Conservation (phyloP, 2,329 filamentous ascomycete genomes). For the Phialophora tarda region DNA sequence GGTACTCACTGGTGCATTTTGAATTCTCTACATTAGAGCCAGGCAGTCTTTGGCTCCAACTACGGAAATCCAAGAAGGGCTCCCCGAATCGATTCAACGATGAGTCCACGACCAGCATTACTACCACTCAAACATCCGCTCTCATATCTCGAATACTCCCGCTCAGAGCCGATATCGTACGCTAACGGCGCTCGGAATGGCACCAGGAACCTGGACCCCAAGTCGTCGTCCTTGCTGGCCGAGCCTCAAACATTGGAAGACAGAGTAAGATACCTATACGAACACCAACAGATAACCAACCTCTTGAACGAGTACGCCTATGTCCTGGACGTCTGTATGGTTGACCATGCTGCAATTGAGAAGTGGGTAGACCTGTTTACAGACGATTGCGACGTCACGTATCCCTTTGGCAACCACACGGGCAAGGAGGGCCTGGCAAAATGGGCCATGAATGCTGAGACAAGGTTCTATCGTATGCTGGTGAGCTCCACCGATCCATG, state of each 20-base stretch:
- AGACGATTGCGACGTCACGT: slow-evolving; percentile 26
- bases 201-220: not conserved
- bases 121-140: slow-evolving; percentile 22
- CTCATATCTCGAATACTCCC: slow-evolving; percentile 9
- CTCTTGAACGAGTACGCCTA: slow-evolving; percentile 60
- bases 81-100: not conserved
- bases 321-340: slow-evolving; percentile 28
- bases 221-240: slow-evolving; percentile 3
- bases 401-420: slow-evolving; percentile 27
- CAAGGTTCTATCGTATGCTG: slow-evolving; percentile 27
- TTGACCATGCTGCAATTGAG: slow-evolving; percentile 15
- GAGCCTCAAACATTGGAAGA: slow-evolving; percentile 21
- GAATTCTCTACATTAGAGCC: not conserved
- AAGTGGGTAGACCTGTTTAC: slow-evolving; percentile 28
- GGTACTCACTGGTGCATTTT: not conserved
- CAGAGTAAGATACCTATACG: slow-evolving; percentile 25
- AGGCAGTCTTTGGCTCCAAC: not conserved
- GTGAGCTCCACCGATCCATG: slow-evolving; percentile 11
- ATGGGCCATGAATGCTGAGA: slow-evolving; percentile 28
- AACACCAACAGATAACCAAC: slow-evolving; percentile 52
- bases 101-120: slow-evolving; percentile 16
- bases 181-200: slow-evolving; percentile 1
- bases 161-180: not conserved
- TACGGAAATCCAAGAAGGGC: not conserved
- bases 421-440: slow-evolving; percentile 20